phyloP scores from a whole-genome alignment of 768 basidiomycete species.

The Panaeolus papilionaceus region DNA sequence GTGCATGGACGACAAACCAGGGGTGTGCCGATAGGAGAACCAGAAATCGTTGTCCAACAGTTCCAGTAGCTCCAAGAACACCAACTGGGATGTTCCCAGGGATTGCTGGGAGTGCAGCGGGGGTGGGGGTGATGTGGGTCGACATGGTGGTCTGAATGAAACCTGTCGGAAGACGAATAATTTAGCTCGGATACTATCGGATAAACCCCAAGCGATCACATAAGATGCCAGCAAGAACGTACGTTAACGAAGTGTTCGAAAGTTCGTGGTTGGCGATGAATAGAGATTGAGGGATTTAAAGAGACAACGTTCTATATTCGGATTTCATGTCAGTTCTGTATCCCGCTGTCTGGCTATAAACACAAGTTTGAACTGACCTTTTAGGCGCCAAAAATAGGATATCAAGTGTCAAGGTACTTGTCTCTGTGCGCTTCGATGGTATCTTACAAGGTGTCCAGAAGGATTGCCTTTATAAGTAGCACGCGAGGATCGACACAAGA shows the following conservation, averaged over 20 bases:
- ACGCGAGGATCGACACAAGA: slow-evolving; percentile 13
- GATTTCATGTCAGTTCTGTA: background rate
- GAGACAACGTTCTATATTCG: background rate
- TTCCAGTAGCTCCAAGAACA: slow-evolving; percentile 89
- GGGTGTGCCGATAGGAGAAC: slow-evolving; percentile 87
- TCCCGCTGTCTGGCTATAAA: background rate
- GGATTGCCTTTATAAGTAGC: background rate
- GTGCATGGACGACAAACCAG: slow-evolving; percentile 84
- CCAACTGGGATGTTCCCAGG: slow-evolving; percentile 57
- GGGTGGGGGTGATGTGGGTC: slow-evolving; percentile 13
- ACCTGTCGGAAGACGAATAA: background rate
- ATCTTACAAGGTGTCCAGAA: background rate
- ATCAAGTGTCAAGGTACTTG: background rate
- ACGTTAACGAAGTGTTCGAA: slow-evolving; percentile 4
- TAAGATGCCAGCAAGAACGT: slow-evolving; percentile 1
- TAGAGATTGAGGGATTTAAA: background rate
- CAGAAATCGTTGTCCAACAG: slow-evolving; percentile 96
- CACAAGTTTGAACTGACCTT: background rate
- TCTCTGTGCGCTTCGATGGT: background rate
- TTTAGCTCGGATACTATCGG: slow-evolving; percentile 8
- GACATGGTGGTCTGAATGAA: slow-evolving; percentile 4
- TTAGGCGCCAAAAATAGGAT: background rate
- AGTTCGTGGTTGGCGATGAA: background rate
- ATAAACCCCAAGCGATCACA: background rate
- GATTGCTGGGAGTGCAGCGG: slow-evolving; percentile 12